Evolutionary conservation across 805 yeast species (phyloP).

Genomic region (Brettanomyces sp.): DNA sequence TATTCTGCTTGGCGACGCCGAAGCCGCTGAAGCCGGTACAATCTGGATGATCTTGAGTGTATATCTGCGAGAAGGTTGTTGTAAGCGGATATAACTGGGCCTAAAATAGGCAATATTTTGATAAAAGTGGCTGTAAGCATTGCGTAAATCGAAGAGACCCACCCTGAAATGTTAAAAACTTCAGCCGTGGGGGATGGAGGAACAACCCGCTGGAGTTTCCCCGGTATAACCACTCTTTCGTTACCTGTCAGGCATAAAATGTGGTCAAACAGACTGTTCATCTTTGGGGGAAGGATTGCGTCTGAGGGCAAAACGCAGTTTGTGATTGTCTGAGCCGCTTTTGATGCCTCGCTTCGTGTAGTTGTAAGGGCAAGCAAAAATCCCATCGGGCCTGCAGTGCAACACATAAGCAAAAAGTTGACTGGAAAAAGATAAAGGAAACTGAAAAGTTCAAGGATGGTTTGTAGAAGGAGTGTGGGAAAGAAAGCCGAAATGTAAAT

Average conservation of each 20-base stretch:
- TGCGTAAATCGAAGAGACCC: not conserved
- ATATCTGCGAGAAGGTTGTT: constrained; percentile 14
- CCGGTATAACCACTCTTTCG: constrained; percentile 23
- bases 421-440: constrained; percentile 16
- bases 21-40: constrained; percentile 15
- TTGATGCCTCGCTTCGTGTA: constrained; percentile 20
- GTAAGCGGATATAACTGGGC: constrained; percentile 12
- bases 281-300: not conserved
- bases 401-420: constrained; percentile 12
- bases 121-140: constrained; percentile 9
- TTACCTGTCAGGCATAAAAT: constrained; percentile 20
- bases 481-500: constrained; percentile 14
- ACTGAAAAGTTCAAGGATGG: constrained; percentile 10
- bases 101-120: constrained; percentile 17
- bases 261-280: constrained; percentile 2
- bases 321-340: not conserved
- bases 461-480: constrained; percentile 14
- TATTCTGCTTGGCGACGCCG: constrained; percentile 20
- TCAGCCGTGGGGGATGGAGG: constrained; percentile 17
- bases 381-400: constrained; percentile 22
- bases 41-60: constrained; percentile 11
- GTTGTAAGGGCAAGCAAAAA: constrained; percentile 13
- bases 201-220: constrained; percentile 23
- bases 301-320: not conserved
- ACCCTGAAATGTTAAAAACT: constrained; percentile 5